Conservation (phyloP, 768 basidiomycete genomes). For the Agaricus bisporus region DNA sequence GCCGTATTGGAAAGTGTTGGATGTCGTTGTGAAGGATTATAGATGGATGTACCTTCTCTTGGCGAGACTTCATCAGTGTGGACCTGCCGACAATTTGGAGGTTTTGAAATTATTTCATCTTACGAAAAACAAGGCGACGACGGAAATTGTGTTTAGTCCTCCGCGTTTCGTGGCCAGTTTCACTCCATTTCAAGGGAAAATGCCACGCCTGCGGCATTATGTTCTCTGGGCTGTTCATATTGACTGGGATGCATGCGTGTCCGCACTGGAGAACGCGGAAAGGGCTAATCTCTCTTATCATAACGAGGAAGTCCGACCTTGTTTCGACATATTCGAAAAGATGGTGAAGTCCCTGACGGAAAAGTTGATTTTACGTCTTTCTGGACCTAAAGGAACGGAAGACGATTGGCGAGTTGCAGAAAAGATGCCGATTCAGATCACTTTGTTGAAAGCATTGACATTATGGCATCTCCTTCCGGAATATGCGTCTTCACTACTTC, state of each 20-base stretch:
- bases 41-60: constrained; percentile 41
- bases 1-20: constrained; percentile 46
- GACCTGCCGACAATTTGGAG: constrained; percentile 49
- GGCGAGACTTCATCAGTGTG: constrained; percentile 31
- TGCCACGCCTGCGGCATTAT: constrained; percentile 43
- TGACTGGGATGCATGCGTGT: constrained; percentile 48
- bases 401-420: constrained; percentile 36
- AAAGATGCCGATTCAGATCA: constrained; percentile 27
- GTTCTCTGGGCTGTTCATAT: constrained; percentile 68
- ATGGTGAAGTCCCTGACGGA: constrained; percentile 51
- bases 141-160: constrained; percentile 30
- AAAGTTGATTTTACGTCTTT: constrained; percentile 44
- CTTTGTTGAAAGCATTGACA: constrained; percentile 31
- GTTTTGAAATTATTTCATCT: constrained; percentile 50
- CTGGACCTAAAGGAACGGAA: constrained; percentile 42
- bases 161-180: constrained; percentile 33
- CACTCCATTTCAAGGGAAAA: constrained; percentile 47
- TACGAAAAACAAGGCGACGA: constrained; percentile 33
- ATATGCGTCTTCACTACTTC: constrained; percentile 32
- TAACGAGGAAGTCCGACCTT: constrained; percentile 55
- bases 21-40: constrained; percentile 40
- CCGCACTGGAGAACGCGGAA: constrained; percentile 37
- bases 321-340: constrained; percentile 43
- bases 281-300: constrained; percentile 61
- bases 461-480: constrained; percentile 34